Percentiles rank a stretch among this genome's conserved stretches.
These are phyloP conservation scores for Acacia melanoxylon DNA, from an alignment of 306 rosid genomes.

Conservation along the genomic window DNA sequence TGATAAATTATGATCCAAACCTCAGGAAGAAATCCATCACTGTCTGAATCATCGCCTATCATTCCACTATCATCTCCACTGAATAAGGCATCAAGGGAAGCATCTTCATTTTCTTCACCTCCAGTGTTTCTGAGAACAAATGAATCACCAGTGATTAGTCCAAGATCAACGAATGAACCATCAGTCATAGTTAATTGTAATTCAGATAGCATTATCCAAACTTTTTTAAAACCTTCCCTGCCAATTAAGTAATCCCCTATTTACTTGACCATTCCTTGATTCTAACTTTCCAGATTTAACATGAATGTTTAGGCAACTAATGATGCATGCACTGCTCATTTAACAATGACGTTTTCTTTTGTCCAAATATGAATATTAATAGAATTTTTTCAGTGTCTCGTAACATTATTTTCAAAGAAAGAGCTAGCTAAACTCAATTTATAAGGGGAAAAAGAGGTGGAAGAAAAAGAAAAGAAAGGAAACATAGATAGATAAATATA, in stretches of 20 bases:
- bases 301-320: conserved; percentile 10
- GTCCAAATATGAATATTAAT: background rate
- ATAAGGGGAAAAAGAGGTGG: background rate
- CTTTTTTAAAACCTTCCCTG: background rate
- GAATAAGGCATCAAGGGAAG: conserved; percentile 59
- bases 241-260: background rate
- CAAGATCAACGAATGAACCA: conserved; percentile 7
- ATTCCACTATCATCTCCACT: conserved; percentile 23
- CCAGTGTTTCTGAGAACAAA: conserved; percentile 42
- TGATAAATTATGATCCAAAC: conserved; percentile 42
- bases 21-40: conserved; percentile 93
- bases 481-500: background rate
- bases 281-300: background rate
- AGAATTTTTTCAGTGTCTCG: background rate
- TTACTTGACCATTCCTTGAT: conserved; percentile 2
- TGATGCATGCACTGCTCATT: background rate
- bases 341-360: background rate
- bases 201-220: conserved; percentile 10
- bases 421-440: background rate
- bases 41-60: conserved; percentile 65
- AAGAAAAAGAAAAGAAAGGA: background rate
- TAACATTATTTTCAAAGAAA: conserved; percentile 14
- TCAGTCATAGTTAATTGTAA: background rate
- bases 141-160: background rate
- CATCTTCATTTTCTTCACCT: conserved; percentile 39